Evolutionary conservation across 495 filamentous ascomycete species (phyloP), one percentile per base, ranked within the genome.

Genomic region (Aspergillus sparsus): DNA sequence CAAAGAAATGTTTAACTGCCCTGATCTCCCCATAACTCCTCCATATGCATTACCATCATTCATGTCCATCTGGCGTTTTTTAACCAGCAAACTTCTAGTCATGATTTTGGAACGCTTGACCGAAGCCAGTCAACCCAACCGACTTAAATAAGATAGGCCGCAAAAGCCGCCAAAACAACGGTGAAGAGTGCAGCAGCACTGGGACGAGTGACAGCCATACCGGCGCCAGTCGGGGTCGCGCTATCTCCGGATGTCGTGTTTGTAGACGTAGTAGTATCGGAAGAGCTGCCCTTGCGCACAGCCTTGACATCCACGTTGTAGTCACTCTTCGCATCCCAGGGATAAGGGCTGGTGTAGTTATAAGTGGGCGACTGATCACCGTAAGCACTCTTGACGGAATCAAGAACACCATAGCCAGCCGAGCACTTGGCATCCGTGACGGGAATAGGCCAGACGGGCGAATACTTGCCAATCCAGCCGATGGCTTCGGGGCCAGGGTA

Each of bases 341-440:
- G 71, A 35, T 69, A 52, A 18, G 77, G 77, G 55, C 59, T 71
- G 35, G 72, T 73, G 66, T 81, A 80, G 65, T 78, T 75, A 61
- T 71, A 70, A 15, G 71, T 72, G 1, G 76, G 52, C 5, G 49
- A 58, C 9, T 63, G 50, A 3, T 62, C 41, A 7, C 63, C 65
- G 44, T 66, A 81, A 45, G 70, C 76, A 53, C 70, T 65, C 65
- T 74, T 69, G 54, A 82, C 78, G 16, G 58, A 46, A n/a, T 66
- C 63, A 36, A 80, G 58, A n/a, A 82, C 71, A 53, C 74, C 75
- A 41, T 78, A 55, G 13, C 79, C 78, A 49, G 70, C 77, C 4
- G 76, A 76, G 62, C 79, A 81, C n/a, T 65, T 66, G 41, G 65
- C 74, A 27, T 66, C 39, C 7, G 77, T 81, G 35, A 67, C 18